These are phyloP conservation scores for Cyclanthera cordifolia DNA, from an alignment of 306 rosid genomes.

Conservation along the genomic window DNA sequence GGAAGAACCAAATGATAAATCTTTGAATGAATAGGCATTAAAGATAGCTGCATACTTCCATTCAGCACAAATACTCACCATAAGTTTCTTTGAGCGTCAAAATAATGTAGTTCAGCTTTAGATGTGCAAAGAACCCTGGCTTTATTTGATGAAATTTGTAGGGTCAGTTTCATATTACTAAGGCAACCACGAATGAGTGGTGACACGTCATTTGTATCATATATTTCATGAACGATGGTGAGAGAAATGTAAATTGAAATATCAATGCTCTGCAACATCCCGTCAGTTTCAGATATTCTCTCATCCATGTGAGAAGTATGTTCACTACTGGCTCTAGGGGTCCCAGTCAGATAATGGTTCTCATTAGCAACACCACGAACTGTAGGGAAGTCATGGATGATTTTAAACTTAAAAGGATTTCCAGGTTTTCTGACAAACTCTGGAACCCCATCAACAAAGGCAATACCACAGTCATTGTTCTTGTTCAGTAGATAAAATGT, in stretches of 20 bases:
- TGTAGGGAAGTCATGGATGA: constrained; percentile 34
- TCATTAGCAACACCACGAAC: constrained; percentile 27
- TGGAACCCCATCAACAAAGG: constrained; percentile 65
- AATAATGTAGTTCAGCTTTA: constrained; percentile 39
- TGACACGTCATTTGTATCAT: constrained; percentile 41
- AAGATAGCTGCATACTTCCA: constrained; percentile 13
- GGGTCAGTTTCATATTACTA: constrained; percentile 34
- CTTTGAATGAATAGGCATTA: constrained; percentile 3
- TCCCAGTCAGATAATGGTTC: constrained; percentile 29
- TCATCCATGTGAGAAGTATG: constrained; percentile 20
- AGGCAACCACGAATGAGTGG: constrained; percentile 60
- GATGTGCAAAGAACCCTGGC: constrained; percentile 61
- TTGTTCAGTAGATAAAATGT: constrained; percentile 63
- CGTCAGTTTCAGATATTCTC: constrained; percentile 26
- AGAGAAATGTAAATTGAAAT: constrained; percentile 48
- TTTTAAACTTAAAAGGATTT: constrained; percentile 76
- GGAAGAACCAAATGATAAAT: background rate
- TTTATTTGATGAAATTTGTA: constrained; percentile 53
- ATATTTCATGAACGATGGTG: constrained; percentile 58
- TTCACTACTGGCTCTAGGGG: constrained; percentile 26
- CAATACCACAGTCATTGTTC: constrained; percentile 69
- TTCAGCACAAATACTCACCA: constrained; percentile 41
- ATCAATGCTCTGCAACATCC: constrained; percentile 43
- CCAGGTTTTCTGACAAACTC: constrained; percentile 85
- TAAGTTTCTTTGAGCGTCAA: constrained; percentile 49